These are phyloP conservation scores for Antrodiella citrinella DNA, from an alignment of 768 basidiomycete species.

Conservation along the genomic window DNA sequence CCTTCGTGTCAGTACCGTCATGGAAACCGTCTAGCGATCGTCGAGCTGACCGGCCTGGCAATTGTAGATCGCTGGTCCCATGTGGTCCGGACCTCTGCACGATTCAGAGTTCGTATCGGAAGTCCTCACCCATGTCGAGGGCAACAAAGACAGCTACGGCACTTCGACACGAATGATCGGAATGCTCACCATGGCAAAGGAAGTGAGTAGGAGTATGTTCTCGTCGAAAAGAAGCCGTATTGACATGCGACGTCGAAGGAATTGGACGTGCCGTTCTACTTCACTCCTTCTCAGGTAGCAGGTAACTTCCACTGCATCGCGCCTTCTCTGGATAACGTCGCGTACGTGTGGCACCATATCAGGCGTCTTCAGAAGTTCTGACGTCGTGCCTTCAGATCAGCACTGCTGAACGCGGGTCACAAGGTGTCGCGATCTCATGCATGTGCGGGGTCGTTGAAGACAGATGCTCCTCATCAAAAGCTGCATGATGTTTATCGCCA, in stretches of 20 bases:
- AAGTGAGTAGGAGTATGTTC: conserved; percentile 47
- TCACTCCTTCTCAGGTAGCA: conserved; percentile 74
- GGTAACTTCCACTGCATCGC: conserved; percentile 76
- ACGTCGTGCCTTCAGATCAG: conserved; percentile 62
- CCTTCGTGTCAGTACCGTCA: conserved; percentile 67
- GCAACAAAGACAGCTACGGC: conserved; percentile 57
- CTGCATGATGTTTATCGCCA: conserved; percentile 79
- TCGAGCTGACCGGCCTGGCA: too few species aligned
- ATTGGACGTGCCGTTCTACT: conserved; percentile 72
- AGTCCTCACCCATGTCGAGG: conserved; percentile 66
- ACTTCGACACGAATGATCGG: conserved; percentile 86
- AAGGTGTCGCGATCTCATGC: conserved; percentile 89
- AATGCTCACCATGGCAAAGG: conserved; percentile 86
- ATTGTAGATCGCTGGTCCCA: conserved; percentile 82
- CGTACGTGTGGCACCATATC: conserved; percentile 46
- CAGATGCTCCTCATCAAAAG: conserved; percentile 61
- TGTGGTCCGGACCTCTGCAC: conserved; percentile 93
- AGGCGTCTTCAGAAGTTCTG: too few species aligned
- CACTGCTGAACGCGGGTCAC: conserved; percentile 80
- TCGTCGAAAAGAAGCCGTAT: background rate
- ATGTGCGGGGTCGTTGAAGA: conserved; percentile 83
- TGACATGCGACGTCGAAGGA: conserved; percentile 41
- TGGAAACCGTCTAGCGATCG: too few species aligned
- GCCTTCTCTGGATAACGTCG: conserved; percentile 66
- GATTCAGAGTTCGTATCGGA: conserved; percentile 63